These are phyloP conservation scores for Setaria italica DNA, from an alignment of 202 grass and related monocot species.

Conservation along the genomic window DNA sequence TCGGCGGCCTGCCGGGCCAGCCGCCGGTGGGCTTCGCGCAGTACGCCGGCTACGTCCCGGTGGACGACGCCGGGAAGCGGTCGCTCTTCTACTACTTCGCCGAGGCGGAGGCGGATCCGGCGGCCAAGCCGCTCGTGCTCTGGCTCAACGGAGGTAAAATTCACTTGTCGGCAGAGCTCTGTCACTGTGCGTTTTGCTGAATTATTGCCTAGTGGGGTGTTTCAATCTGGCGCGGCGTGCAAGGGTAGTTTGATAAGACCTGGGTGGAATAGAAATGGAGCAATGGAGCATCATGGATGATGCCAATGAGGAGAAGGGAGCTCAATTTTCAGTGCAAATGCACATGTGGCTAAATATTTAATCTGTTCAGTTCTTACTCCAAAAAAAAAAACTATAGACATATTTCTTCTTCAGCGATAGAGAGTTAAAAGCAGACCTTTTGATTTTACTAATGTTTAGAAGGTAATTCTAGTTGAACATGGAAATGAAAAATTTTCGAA, in stretches of 20 bases:
- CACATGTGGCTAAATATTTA: not conserved
- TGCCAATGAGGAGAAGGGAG: not conserved
- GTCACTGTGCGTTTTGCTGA: conserved; percentile 26
- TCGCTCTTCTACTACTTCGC: conserved; percentile 97
- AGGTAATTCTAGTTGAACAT: not conserved
- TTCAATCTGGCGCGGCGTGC: not conserved
- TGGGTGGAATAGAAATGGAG: not conserved
- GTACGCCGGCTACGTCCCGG: conserved; percentile 87
- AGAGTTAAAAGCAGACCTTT: not conserved
- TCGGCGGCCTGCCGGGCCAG: conserved; percentile 77
- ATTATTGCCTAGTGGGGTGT: conserved; percentile 38
- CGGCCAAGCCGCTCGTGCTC: conserved; percentile 87
- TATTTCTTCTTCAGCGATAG: not conserved
- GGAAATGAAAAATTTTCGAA: not conserved
- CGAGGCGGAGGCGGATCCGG: conserved; percentile 81
- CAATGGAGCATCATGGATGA: not conserved
- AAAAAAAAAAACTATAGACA: not conserved
- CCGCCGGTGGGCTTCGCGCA: conserved; percentile 75
- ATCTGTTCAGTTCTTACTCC: not conserved
- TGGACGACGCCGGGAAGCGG: conserved; percentile 60
- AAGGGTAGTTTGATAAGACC: conserved; percentile 9
- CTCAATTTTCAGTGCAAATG: conserved; percentile 37
- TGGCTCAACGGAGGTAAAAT: conserved; percentile 95
- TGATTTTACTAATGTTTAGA: not conserved
- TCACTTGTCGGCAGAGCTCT: not conserved